These are phyloP conservation scores for Ceratocystis cacaofunesta DNA, from an alignment of 2,329 filamentous ascomycete genomes.

Conservation along the genomic window DNA sequence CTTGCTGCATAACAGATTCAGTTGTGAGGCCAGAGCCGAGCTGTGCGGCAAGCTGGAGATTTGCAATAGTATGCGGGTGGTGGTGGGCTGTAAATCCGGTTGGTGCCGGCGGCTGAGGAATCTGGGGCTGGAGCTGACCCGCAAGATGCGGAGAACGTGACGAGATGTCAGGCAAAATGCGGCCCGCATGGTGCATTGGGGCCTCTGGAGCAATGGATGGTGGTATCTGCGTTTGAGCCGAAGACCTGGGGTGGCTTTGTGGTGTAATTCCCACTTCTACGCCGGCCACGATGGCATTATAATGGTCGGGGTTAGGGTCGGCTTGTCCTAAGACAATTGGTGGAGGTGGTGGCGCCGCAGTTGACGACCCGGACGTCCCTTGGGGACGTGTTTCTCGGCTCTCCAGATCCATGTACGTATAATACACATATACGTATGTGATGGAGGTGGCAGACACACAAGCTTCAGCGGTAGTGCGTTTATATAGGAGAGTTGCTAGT, in stretches of 20 bases:
- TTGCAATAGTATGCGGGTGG: not conserved
- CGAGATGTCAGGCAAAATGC: not conserved
- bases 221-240: not conserved
- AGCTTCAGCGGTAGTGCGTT: no score
- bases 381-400: not conserved
- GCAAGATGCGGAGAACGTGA: slow-evolving; percentile 31
- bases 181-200: slow-evolving; percentile 29
- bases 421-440: no score
- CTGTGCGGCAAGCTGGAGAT: not conserved
- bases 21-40: not conserved
- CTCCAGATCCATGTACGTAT: not conserved
- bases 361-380: not conserved
- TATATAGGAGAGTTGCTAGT: no score
- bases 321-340: not conserved
- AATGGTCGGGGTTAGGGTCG: not conserved
- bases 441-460: no score
- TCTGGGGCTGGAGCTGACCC: slow-evolving; percentile 25
- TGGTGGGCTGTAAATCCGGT: not conserved
- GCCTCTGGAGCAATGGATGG: slow-evolving; percentile 27
- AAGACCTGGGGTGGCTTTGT: not conserved
- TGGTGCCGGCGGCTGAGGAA: not conserved
- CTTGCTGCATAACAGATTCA: not conserved
- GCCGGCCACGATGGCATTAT: not conserved
- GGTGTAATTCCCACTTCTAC: not conserved
- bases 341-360: not conserved